A percentile compares a stretch with the other conserved stretches of the same genome.
These are phyloP conservation scores for Carex kokanica DNA, from an alignment of 176 grass and related monocot genomes.

Conservation along the genomic window DNA sequence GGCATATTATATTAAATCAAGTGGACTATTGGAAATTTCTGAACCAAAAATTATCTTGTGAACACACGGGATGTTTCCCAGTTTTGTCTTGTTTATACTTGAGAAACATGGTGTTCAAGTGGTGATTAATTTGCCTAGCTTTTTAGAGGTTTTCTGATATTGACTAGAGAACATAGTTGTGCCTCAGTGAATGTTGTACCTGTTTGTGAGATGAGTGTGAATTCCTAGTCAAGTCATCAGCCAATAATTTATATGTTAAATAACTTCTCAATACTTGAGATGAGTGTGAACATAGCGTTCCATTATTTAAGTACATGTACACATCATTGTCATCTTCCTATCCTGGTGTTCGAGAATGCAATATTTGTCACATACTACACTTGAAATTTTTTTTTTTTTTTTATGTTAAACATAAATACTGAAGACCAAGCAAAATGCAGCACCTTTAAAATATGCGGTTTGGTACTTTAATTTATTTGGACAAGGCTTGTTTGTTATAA, in stretches of 20 bases:
- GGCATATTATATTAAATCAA: slow-evolving; percentile 50
- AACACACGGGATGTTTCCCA: not conserved
- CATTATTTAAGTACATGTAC: not conserved
- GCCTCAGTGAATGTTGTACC: not conserved
- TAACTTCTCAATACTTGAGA: not conserved
- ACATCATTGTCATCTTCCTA: not conserved
- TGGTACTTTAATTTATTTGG: not conserved
- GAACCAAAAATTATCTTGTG: not conserved
- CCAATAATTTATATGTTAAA: not conserved
- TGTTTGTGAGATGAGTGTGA: not conserved
- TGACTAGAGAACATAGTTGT: not conserved
- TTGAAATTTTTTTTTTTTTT: not conserved
- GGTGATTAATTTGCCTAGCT: not conserved
- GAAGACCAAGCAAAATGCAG: not conserved
- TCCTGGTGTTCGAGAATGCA: not conserved
- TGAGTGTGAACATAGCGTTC: not conserved
- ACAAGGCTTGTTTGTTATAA: no score
- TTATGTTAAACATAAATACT: not conserved
- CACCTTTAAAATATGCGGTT: not conserved
- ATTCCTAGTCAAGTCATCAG: not conserved
- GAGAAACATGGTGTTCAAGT: not conserved
- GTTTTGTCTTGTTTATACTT: slow-evolving; percentile 4
- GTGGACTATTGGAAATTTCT: not conserved
- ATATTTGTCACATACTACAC: not conserved
- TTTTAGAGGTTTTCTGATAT: slow-evolving; percentile 2